Base-by-base conservation (phyloP, 1,284 basidiomycete species). In the Moesziomyces globuligerus region DNA sequence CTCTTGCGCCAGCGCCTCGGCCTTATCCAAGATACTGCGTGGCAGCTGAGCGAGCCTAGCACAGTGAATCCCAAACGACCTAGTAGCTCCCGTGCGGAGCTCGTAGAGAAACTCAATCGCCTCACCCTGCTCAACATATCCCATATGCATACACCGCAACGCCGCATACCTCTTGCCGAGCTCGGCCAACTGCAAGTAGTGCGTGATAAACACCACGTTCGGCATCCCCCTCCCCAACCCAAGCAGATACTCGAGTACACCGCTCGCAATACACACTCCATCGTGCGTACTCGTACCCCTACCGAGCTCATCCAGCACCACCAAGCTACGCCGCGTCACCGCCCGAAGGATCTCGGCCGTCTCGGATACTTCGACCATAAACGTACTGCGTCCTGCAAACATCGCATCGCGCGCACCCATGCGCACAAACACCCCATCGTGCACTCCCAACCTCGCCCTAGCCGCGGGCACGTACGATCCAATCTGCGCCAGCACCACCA, bases 301-400 rank as follows among this genome's bases (percentile, higher is more conserved):
- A 0, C 76, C 76, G 1, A 78, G 56, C 42, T 81, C 78, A 46
- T 80, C 78, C 7, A 80, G 51, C 4, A 81, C 60, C 4, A 81
- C 76, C 4, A 81, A 61, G 1, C 51, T 91, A 0, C 78, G 65
- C 0, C 55, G 26, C 2, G 82, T 82, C 0, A 81, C 74, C 1
- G 66, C 51, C 28, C 77, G 74, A 17, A 98, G 83, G 55, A 98
- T 94, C 69, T 96, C 92, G 74, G 90, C 91, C 0, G 94, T 97
- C 82, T 98, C 94, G 8, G 89, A 87, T 85, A 98, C 90, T 83
- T 98, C 95, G 1, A 96, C 91, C 93, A 96, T 94, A 78, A 94
- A 95, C 11, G 94, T 97, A 1, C 91, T 93, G 21, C 92, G 88
- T 0, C 92, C 92, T 32, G 90, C 86, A 2, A 89, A 87, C 29